These are phyloP conservation scores for Boletellus deceptivus DNA, from an alignment of 1,284 basidiomycete species.

Conservation along the genomic window DNA sequence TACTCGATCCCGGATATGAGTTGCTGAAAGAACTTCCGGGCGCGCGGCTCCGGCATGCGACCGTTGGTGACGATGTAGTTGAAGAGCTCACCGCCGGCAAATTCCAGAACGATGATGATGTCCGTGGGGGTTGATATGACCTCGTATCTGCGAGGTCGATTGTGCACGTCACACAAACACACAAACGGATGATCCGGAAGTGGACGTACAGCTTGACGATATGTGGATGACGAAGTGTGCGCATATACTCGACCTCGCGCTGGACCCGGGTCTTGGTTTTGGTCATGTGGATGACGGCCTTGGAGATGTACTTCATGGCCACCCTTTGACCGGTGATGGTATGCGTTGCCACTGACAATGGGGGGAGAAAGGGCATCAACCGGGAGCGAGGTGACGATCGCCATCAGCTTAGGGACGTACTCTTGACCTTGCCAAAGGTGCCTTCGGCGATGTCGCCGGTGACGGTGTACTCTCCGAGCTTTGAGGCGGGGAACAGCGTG, in stretches of 20 bases:
- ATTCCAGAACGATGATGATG: constrained; percentile 96
- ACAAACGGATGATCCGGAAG: constrained; percentile 2
- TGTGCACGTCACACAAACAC: constrained; percentile 10
- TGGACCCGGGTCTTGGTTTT: constrained; percentile 92
- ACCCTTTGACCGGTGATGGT: constrained; percentile 94
- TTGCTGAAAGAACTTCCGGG: constrained; percentile 92
- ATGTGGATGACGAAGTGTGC: constrained; percentile 87
- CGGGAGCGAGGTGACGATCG: constrained; percentile 9
- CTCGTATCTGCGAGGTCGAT: constrained; percentile 70
- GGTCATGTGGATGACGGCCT: constrained; percentile 88
- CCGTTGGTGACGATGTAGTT: constrained; percentile 93
- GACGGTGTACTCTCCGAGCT: constrained; percentile 78
- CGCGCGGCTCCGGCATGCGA: constrained; percentile 81
- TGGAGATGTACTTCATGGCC: constrained; percentile 97
- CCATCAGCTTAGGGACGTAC: constrained; percentile 51
- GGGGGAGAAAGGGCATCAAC: constrained; percentile 14
- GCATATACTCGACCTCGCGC: constrained; percentile 94
- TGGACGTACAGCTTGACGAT: constrained; percentile 88
- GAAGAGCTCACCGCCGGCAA: constrained; percentile 90
- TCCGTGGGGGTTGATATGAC: constrained; percentile 91
- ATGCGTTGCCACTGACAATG: constrained; percentile 80
- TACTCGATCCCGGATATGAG: constrained; percentile 96
- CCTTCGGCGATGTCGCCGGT: constrained; percentile 80
- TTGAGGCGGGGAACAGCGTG: constrained; percentile 51
- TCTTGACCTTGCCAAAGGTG: constrained; percentile 98